Evolutionary conservation across 2,329 filamentous ascomycete genomes (phyloP).

Genomic region (Xylariaceae sp.): DNA sequence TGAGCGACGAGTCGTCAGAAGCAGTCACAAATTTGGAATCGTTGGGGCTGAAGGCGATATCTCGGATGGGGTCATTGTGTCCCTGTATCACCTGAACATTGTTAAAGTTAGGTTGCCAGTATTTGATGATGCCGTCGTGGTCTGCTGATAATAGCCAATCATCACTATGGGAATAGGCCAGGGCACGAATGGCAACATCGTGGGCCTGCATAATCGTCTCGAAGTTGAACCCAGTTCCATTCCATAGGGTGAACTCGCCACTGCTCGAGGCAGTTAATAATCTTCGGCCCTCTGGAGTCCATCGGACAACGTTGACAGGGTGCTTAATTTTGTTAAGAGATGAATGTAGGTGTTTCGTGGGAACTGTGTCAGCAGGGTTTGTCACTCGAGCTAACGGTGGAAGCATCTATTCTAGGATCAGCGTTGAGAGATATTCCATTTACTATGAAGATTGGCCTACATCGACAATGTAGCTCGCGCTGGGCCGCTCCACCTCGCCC

Average conservation of each 20-base stretch:
- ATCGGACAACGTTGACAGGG: slow-evolving; percentile 93
- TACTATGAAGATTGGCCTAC: slow-evolving; percentile 55
- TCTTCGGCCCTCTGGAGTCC: slow-evolving; percentile 94
- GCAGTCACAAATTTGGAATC: slow-evolving; percentile 97
- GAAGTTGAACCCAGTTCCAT: slow-evolving; percentile 98
- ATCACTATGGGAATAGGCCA: slow-evolving; percentile 91
- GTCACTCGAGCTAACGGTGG: slow-evolving; percentile 78
- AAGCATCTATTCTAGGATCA: slow-evolving; percentile 68
- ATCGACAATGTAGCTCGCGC: slow-evolving; percentile 87
- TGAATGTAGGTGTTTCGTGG: slow-evolving; percentile 95
- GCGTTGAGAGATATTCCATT: background rate
- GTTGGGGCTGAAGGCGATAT: slow-evolving; percentile 90
- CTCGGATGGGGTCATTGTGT: slow-evolving; percentile 86
- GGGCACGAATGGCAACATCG: slow-evolving; percentile 81
- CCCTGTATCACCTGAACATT: slow-evolving; percentile 95
- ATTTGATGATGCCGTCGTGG: slow-evolving; percentile 94
- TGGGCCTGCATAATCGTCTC: slow-evolving; percentile 99
- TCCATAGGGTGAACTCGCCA: slow-evolving; percentile 98
- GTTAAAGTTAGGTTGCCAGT: slow-evolving; percentile 99
- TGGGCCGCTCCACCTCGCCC: slow-evolving; percentile 83
- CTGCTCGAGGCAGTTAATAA: slow-evolving; percentile 93
- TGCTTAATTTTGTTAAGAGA: slow-evolving; percentile 98
- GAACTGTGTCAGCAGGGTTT: slow-evolving; percentile 83
- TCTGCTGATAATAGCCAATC: slow-evolving; percentile 97
- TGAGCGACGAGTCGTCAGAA: slow-evolving; percentile 89